phyloP scores from a whole-genome alignment of 2,329 filamentous ascomycete genomes.

The Didymosphaeria variabile region DNA sequence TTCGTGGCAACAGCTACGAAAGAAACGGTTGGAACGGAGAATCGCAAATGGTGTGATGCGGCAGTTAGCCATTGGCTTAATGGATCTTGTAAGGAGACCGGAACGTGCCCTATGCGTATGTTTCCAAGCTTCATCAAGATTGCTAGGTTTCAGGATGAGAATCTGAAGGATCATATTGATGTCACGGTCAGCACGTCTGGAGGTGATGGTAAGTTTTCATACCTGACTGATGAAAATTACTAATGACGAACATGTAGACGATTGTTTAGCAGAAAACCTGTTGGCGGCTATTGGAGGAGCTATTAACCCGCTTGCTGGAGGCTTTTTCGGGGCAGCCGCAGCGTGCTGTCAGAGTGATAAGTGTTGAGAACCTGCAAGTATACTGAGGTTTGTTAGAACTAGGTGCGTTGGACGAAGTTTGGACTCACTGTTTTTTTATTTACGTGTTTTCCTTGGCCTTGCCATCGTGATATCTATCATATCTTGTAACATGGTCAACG shows the following conservation, averaged over 20 bases:
- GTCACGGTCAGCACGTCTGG: neutral
- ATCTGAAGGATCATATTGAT: neutral
- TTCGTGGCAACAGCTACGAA: neutral
- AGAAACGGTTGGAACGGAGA: neutral
- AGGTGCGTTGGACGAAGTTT: neutral
- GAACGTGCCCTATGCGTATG: neutral
- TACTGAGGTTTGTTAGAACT: neutral
- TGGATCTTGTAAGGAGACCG: neutral
- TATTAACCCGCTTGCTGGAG: neutral
- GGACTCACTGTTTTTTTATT: neutral
- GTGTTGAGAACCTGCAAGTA: neutral
- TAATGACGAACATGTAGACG: neutral
- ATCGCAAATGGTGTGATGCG: neutral
- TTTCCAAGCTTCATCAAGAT: neutral
- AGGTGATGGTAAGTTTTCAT: neutral
- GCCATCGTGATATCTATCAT: neutral
- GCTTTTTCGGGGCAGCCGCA: neutral
- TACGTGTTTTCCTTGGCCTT: neutral
- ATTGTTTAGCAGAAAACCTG: neutral
- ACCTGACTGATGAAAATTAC: neutral
- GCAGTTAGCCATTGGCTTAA: neutral
- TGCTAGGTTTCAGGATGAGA: neutral
- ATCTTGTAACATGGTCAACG: no score
- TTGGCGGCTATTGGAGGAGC: neutral
- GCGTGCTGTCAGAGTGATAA: neutral